Evolutionary conservation across 352 stramenopile genomes (phyloP).

Genomic region (Pythium folliculosum): DNA sequence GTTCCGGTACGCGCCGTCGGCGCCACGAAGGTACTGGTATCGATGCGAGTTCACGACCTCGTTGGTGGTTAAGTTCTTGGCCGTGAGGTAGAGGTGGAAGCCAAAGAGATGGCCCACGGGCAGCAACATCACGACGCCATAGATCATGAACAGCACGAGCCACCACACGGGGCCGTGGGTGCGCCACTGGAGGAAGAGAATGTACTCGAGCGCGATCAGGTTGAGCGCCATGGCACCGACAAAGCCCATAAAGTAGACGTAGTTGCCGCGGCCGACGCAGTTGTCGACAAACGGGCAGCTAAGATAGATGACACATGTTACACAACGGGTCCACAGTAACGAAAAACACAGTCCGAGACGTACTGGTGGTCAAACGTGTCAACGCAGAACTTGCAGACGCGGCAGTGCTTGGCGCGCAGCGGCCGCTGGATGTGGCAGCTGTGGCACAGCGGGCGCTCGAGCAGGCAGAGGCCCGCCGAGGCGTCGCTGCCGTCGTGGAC

Average conservation of each 20-base stretch:
- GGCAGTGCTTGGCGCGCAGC: slow-evolving; percentile 81
- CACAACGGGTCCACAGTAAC: neutral
- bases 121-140: slow-evolving; percentile 48
- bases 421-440: slow-evolving; percentile 81
- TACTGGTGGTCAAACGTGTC: slow-evolving; percentile 98
- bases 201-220: slow-evolving; percentile 53
- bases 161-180: slow-evolving; percentile 39
- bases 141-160: slow-evolving; percentile 42
- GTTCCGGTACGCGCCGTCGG: slow-evolving; percentile 34
- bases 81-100: slow-evolving; percentile 79
- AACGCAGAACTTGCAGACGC: slow-evolving; percentile 93
- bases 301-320: slow-evolving; percentile 7
- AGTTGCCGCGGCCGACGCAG: slow-evolving; percentile 97
- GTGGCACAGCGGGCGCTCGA: slow-evolving; percentile 80
- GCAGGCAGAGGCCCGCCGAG: slow-evolving; percentile 12
- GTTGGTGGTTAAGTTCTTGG: slow-evolving; percentile 77
- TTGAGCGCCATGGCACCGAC: slow-evolving; percentile 48
- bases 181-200: slow-evolving; percentile 60
- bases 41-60: slow-evolving; percentile 74
- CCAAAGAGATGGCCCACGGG: slow-evolving; percentile 53
- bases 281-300: slow-evolving; percentile 98
- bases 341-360: slow-evolving; percentile 25
- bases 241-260: slow-evolving; percentile 89
- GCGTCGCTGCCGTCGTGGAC: slow-evolving; percentile 27
- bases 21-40: slow-evolving; percentile 50